A percentile compares a stretch with the other conserved stretches of the same genome.
phyloP scores from a whole-genome alignment of 139 green algal species.

The Pseudopediastrum boryanum region DNA sequence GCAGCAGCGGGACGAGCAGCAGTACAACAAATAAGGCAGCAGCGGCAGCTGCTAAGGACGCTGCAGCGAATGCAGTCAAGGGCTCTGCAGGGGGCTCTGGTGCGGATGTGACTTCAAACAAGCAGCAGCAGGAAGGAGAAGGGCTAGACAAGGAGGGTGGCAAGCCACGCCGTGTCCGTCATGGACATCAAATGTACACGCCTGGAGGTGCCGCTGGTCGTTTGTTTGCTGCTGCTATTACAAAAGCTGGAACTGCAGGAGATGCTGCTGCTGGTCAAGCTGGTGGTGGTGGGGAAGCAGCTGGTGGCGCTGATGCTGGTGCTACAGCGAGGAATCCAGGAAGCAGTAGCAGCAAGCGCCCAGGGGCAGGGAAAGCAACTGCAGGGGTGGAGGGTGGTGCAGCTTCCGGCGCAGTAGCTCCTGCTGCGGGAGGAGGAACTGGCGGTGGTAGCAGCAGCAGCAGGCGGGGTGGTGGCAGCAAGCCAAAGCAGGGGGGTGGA shows the following conservation, averaged over 20 bases:
- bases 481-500: too few relatives aligned
- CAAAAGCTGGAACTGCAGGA: not conserved
- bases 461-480: not conserved
- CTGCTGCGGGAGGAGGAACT: not conserved
- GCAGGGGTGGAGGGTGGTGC: not conserved
- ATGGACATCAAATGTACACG: conserved; percentile 25
- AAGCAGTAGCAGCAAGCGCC: not conserved
- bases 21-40: too few relatives aligned
- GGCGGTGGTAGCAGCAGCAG: not conserved
- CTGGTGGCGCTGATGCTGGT: not conserved
- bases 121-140: too few relatives aligned
- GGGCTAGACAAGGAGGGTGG: too few relatives aligned
- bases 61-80: conserved; percentile 22
- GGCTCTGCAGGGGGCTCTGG: too few relatives aligned
- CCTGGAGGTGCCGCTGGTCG: conserved; percentile 22
- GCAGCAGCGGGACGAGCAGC: conserved; percentile 22
- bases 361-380: not conserved
- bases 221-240: conserved; percentile 23
- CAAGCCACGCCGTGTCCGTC: conserved; percentile 16
- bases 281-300: not conserved
- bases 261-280: not conserved
- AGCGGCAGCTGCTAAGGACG: conserved; percentile 28
- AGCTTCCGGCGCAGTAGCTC: not conserved
- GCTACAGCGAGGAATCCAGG: not conserved
- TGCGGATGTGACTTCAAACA: too few relatives aligned